Base-by-base conservation (phyloP, 495 filamentous ascomycete species). In the Hypoxylon trugodes region DNA sequence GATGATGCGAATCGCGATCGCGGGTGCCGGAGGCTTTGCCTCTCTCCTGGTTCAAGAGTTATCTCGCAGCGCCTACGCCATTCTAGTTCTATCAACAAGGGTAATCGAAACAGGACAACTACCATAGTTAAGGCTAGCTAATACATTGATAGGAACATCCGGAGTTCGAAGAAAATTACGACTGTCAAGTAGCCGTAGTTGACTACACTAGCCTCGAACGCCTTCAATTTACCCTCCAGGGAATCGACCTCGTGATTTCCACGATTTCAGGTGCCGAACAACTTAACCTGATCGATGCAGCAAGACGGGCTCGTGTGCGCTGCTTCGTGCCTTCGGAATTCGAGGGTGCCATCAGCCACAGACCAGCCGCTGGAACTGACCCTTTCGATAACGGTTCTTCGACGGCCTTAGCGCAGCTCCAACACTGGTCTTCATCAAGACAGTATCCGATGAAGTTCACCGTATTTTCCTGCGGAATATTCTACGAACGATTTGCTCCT, bases 251-350 rank as follows among this genome's bases (percentile, higher is more conserved):
- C 16, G 81, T 92, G 61, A 90, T 92, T 51, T 92, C 89, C 4
- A 91, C 89, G 9, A 84, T 92, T 28, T 82, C 84, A 2, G 84
- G 85, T 30, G 73, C 68, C 46, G 78, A 86, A 22, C 89, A 92
- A 63, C 79, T 91, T 59, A 82, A 86, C 66, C 82, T 92, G 13
- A 91, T 92, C 67, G 85, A 90, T 61, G 88, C 89, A 1, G 89
- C 89, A 6, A 80, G 87, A 22, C 73, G 78, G 25, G 84, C 82
- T 10, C 71, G 82, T n/a, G 89, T 91, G 6, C 80, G 81, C 19
- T 80, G 86, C 16, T 91, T 92, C 68, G 86, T 87, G 12, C 89
- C 89, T 9, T 89, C 89, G 2, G 89, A 91, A 65, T 92, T 91
- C 51, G 89, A 91, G 74, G 88, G 89, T 2, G 79, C 70, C 63